These are phyloP conservation scores for Hypericum androsaemum DNA, from an alignment of 345 rosid genomes.

Conservation along the genomic window DNA sequence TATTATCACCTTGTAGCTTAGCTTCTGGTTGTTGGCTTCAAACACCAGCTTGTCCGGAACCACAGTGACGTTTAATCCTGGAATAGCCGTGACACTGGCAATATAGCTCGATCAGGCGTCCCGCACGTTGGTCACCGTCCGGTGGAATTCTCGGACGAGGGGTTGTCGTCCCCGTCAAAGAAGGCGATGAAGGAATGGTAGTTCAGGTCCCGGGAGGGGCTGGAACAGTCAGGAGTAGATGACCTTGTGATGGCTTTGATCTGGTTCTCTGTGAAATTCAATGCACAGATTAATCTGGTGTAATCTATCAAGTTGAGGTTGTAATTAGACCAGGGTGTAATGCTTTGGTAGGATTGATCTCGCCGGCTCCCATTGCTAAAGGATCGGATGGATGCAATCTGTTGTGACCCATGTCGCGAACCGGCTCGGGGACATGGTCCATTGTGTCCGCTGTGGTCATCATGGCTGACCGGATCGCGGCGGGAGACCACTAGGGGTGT, in stretches of 20 bases:
- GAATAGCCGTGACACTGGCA: constrained; percentile 17
- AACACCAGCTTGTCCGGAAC: constrained; percentile 34
- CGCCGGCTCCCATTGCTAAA: constrained; percentile 48
- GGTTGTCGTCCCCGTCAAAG: constrained; percentile 16
- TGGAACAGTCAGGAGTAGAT: too few relatives aligned
- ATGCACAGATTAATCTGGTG: too few relatives aligned
- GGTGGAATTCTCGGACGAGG: constrained; percentile 27
- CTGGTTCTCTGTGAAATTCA: constrained; percentile 28
- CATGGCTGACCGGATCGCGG: constrained; percentile 52
- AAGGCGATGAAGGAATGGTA: constrained; percentile 51
- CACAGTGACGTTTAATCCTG: constrained; percentile 27
- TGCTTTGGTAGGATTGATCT: constrained; percentile 45
- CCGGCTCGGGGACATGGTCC: constrained; percentile 22
- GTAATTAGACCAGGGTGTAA: constrained; percentile 44
- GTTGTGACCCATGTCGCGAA: constrained; percentile 10
- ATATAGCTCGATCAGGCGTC: constrained; percentile 26
- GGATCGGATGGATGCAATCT: constrained; percentile 27
- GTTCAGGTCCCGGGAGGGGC: too few relatives aligned
- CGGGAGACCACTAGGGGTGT: constrained; percentile 52
- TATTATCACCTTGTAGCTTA: constrained; percentile 28
- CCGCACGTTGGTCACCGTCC: constrained; percentile 52
- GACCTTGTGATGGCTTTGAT: constrained; percentile 29
- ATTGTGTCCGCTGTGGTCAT: constrained; percentile 50
- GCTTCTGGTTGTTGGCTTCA: constrained; percentile 30
- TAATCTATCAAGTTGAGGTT: constrained; percentile 31